Percentiles rank a stretch among this genome's conserved stretches.
Conservation (phyloP, 345 rosid species). For the Limnanthes douglasii region DNA sequence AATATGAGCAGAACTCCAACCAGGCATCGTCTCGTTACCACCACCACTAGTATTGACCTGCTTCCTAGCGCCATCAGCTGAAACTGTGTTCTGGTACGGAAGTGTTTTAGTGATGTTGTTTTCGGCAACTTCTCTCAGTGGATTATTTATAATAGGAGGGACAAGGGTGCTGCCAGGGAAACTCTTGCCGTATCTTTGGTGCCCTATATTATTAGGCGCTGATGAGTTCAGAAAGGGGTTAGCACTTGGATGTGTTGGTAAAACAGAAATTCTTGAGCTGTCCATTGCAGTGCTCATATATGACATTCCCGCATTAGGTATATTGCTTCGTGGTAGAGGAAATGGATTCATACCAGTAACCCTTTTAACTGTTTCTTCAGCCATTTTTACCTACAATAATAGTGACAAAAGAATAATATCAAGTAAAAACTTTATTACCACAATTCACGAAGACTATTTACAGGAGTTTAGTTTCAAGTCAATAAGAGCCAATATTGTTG, state of each 20-base stretch:
- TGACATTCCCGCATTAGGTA: slow-evolving; percentile 29
- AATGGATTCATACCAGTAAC: slow-evolving; percentile 77
- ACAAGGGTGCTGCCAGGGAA: not conserved
- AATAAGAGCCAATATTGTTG: no score
- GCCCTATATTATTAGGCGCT: slow-evolving; percentile 6
- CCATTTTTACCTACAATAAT: slow-evolving; percentile 96
- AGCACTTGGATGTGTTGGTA: slow-evolving; percentile 14
- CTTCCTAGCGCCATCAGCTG: slow-evolving; percentile 9
- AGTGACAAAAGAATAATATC: no score
- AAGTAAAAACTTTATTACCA: no score
- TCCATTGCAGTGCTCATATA: slow-evolving; percentile 14
- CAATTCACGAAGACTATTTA: no score
- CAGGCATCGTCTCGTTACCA: not conserved
- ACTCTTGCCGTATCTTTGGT: slow-evolving; percentile 11
- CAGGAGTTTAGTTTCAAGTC: no score
- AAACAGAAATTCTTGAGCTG: slow-evolving; percentile 11
- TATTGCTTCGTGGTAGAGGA: slow-evolving; percentile 37
- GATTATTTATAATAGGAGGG: slow-evolving; percentile 10
- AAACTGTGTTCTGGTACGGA: not conserved
- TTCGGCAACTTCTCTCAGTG: slow-evolving; percentile 6
- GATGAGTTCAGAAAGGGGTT: slow-evolving; percentile 7
- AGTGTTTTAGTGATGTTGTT: not conserved
- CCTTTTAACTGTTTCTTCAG: slow-evolving; percentile 88
- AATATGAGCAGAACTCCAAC: slow-evolving; percentile 10
- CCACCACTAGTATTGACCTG: slow-evolving; percentile 4